Percentiles rank a stretch among this genome's conserved stretches.
phyloP scores from a whole-genome alignment of 2,329 filamentous ascomycete species.

The Coniochaeta ligniaria region DNA sequence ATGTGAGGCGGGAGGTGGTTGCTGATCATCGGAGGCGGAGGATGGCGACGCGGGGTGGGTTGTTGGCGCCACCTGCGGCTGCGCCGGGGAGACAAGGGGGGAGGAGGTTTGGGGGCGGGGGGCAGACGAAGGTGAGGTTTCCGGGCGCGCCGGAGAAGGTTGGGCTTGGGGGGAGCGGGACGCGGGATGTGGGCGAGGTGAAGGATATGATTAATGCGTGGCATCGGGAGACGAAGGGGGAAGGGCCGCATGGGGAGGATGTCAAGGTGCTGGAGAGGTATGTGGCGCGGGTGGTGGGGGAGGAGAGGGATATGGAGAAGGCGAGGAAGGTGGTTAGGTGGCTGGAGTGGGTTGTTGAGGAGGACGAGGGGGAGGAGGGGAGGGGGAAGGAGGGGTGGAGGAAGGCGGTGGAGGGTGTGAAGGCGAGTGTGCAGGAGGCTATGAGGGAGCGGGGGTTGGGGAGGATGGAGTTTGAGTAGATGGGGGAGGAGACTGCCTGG shows the following conservation, averaged over 20 bases:
- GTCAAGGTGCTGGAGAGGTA: constrained; percentile 69
- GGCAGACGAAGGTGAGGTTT: constrained; percentile 40
- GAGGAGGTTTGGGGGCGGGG: constrained; percentile 18
- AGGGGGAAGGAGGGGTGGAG: constrained; percentile 38
- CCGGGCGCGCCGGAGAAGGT: constrained; percentile 36
- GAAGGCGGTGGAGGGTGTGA: constrained; percentile 33
- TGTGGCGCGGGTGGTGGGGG: constrained; percentile 60
- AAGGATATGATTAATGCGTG: constrained; percentile 69
- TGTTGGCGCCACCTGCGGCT: constrained; percentile 16
- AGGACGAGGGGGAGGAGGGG: constrained; percentile 26
- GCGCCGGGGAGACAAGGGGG: constrained; percentile 22
- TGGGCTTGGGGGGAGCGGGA: constrained; percentile 34
- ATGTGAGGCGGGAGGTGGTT: constrained; percentile 71
- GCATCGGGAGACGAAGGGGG: constrained; percentile 62
- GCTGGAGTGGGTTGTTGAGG: constrained; percentile 50
- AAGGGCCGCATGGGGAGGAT: constrained; percentile 75
- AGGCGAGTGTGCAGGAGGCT: constrained; percentile 45
- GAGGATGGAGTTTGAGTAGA: constrained; percentile 38
- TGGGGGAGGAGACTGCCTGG: not conserved
- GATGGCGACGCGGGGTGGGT: constrained; percentile 47
- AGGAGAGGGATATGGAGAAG: constrained; percentile 78
- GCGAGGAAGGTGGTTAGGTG: constrained; percentile 84
- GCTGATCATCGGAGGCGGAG: constrained; percentile 62
- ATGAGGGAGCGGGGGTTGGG: constrained; percentile 50
- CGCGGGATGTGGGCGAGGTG: constrained; percentile 49